These are phyloP conservation scores for Capillidium rhysosporum DNA, from an alignment of 371 early-diverging fungal species.

Conservation along the genomic window DNA sequence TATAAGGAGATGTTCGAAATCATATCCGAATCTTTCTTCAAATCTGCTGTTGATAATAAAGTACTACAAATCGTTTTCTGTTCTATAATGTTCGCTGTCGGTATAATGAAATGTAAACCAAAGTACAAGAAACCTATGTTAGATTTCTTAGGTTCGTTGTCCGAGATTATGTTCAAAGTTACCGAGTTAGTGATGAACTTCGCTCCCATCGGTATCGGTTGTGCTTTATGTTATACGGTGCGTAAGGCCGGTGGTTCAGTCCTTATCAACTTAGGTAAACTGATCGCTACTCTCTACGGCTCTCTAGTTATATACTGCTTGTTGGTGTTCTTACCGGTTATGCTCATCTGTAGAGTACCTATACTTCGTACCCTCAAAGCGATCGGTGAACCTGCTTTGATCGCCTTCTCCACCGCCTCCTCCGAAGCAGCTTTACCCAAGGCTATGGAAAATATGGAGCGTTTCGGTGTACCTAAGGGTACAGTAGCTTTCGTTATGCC, in stretches of 20 bases:
- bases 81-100: slow-evolving; percentile 44
- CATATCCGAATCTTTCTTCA: slow-evolving; percentile 32
- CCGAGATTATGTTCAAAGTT: slow-evolving; percentile 49
- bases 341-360: slow-evolving; percentile 31
- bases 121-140: slow-evolving; percentile 23
- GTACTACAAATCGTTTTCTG: slow-evolving; percentile 45
- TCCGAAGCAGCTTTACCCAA: slow-evolving; percentile 60
- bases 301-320: slow-evolving; percentile 33
- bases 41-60: slow-evolving; percentile 23
- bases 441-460: slow-evolving; percentile 51
- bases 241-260: slow-evolving; percentile 41
- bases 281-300: slow-evolving; percentile 44
- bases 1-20: slow-evolving; percentile 26
- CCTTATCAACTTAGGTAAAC: slow-evolving; percentile 36
- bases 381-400: slow-evolving; percentile 38
- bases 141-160: slow-evolving; percentile 29
- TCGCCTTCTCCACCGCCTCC: slow-evolving; percentile 69
- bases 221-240: slow-evolving; percentile 41
- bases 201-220: slow-evolving; percentile 54
- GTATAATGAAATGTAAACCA: slow-evolving; percentile 28
- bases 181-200: slow-evolving; percentile 44
- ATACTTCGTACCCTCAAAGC: slow-evolving; percentile 27
- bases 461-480: slow-evolving; percentile 46
- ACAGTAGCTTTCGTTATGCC: slow-evolving; percentile 57
- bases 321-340: slow-evolving; percentile 40